Conservation (phyloP, 768 basidiomycete species). For the Coprinellus micaceus region DNA sequence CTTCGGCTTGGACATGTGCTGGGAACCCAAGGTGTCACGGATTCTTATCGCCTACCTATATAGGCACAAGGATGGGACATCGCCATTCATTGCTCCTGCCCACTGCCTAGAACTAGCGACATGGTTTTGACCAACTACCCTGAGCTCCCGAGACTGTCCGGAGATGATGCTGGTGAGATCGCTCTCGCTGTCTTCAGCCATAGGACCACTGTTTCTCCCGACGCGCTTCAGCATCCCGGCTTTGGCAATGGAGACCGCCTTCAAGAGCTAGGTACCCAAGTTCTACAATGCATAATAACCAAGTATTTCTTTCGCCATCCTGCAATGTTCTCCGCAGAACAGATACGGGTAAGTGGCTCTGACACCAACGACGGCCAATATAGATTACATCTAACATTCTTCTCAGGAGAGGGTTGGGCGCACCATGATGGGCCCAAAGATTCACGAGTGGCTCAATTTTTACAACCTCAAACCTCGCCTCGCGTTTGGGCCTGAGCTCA, state of each 20-base stretch:
- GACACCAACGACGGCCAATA: not conserved
- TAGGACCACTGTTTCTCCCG: conserved; percentile 30
- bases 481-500: no score
- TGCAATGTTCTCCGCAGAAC: conserved; percentile 38
- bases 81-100: no score
- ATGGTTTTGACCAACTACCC: conserved; percentile 44
- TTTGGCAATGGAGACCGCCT: conserved; percentile 61
- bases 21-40: no score
- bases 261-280: conserved; percentile 50
- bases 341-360: conserved; percentile 39
- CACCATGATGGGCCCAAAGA: no score
- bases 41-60: no score
- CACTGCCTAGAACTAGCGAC: conserved; percentile 19
- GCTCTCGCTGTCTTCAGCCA: conserved; percentile 55
- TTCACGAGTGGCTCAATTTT: no score
- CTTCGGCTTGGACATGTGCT: no score
- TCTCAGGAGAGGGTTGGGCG: no score
- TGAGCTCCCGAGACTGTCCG: conserved; percentile 31
- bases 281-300: conserved; percentile 50
- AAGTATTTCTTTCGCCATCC: conserved; percentile 43
- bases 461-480: no score
- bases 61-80: no score
- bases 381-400: no score
- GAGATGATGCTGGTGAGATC: conserved; percentile 35
- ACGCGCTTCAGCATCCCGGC: conserved; percentile 31